Percentiles rank a stretch among this genome's conserved stretches.
phyloP scores from a whole-genome alignment of 2,329 filamentous ascomycete genomes.

The Nemania bipapillata region DNA sequence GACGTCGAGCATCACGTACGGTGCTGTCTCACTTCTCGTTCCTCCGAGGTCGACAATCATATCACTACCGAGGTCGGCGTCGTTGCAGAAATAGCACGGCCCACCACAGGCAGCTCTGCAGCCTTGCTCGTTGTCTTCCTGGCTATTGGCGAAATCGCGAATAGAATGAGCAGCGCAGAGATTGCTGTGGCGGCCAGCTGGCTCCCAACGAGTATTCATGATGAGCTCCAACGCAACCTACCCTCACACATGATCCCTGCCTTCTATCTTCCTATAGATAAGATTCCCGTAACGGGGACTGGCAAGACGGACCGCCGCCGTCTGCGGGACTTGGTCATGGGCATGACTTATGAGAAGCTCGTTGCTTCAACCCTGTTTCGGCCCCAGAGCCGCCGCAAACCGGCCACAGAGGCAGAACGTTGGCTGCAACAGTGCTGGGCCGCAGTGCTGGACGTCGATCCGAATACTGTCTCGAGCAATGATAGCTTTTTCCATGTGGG shows the following conservation, averaged over 20 bases:
- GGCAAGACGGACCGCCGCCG: slow-evolving; percentile 34
- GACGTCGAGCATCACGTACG: slow-evolving; percentile 12
- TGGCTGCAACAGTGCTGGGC: slow-evolving; percentile 22
- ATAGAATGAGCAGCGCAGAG: slow-evolving; percentile 8
- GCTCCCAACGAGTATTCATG: slow-evolving; percentile 7
- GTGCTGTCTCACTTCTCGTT: slow-evolving; percentile 8
- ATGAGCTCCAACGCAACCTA: slow-evolving; percentile 12
- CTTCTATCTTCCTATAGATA: slow-evolving; percentile 31
- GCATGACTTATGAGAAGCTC: background rate
- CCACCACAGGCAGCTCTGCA: background rate
- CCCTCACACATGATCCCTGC: slow-evolving; percentile 41
- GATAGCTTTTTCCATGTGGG: slow-evolving; percentile 61
- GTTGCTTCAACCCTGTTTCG: background rate
- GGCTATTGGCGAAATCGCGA: background rate
- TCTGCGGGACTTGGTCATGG: background rate
- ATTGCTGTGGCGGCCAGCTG: slow-evolving; percentile 9
- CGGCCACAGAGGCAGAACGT: background rate
- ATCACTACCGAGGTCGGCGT: slow-evolving; percentile 6
- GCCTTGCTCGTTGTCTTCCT: slow-evolving; percentile 9
- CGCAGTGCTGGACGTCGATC: background rate
- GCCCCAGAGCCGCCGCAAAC: background rate
- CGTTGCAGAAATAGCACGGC: background rate
- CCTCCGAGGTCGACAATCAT: slow-evolving; percentile 6
- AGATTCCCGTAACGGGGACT: slow-evolving; percentile 33
- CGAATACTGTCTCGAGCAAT: slow-evolving; percentile 51